Evolutionary conservation across 805 yeast species (phyloP).

Genomic region (Pichia manshurica): DNA sequence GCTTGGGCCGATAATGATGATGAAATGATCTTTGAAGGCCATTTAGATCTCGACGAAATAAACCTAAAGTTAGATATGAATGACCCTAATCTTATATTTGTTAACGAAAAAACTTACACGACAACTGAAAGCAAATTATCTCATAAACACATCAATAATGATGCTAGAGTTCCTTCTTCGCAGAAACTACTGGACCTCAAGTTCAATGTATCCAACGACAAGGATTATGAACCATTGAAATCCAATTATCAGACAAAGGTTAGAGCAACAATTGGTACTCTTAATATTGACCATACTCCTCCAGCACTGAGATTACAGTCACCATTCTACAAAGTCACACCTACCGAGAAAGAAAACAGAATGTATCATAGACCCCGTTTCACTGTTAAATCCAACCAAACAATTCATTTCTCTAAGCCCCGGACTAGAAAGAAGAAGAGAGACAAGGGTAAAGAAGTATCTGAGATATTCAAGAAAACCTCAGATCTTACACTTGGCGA

Average conservation of each 20-base stretch:
- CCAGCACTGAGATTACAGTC: conserved; percentile 85
- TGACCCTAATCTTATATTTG: conserved; percentile 74
- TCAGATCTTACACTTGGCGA: conserved; percentile 81
- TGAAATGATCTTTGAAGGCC: conserved; percentile 72
- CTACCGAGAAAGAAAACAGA: conserved; percentile 63
- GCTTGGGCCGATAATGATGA: conserved; percentile 52
- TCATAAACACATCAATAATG: conserved; percentile 14
- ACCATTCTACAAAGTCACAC: conserved; percentile 80
- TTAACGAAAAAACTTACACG: conserved; percentile 34
- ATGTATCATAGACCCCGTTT: conserved; percentile 77
- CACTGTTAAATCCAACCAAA: conserved; percentile 69
- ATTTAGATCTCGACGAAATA: conserved; percentile 29
- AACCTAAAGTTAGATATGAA: conserved; percentile 69
- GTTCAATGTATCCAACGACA: conserved; percentile 85
- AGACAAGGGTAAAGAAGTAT: conserved; percentile 77
- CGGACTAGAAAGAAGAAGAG: conserved; percentile 79
- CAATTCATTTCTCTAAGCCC: conserved; percentile 67
- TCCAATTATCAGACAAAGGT: conserved; percentile 87
- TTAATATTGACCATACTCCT: conserved; percentile 83
- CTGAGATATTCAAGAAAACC: conserved; percentile 65
- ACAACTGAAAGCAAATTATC: conserved; percentile 9
- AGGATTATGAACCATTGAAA: conserved; percentile 73
- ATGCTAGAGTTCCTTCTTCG: conserved; percentile 44
- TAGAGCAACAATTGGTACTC: conserved; percentile 85
- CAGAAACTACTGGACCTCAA: conserved; percentile 52